A percentile compares a stretch with the other conserved stretches of the same genome.
Conservation (phyloP, 306 rosid genomes). For the Medicago truncatula region DNA sequence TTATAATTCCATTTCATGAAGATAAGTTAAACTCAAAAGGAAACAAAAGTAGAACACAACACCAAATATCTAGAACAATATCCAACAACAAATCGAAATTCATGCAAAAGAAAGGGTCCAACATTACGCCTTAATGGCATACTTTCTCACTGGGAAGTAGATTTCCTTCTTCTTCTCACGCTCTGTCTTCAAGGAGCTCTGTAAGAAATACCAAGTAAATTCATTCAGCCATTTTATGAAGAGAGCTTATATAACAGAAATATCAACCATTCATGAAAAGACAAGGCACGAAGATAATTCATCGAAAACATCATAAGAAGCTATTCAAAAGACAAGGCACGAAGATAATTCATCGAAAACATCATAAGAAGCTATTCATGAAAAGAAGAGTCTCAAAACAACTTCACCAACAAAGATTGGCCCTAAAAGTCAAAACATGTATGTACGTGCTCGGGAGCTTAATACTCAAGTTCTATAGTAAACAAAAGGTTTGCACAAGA, state of each 20-base stretch:
- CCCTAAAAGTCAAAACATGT: slow-evolving; percentile 5
- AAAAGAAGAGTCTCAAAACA: slow-evolving; percentile 6
- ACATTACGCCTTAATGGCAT: slow-evolving; percentile 63
- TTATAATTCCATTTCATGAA: not conserved
- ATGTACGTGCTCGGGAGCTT: not conserved
- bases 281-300: not conserved
- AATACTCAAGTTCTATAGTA: not conserved
- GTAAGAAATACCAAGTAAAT: slow-evolving; percentile 23
- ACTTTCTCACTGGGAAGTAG: slow-evolving; percentile 70
- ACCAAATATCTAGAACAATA: not conserved
- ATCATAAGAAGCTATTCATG: not conserved
- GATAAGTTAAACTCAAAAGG: slow-evolving; percentile 7
- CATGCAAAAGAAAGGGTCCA: not conserved
- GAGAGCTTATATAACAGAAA: not conserved
- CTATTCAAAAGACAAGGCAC: not conserved
- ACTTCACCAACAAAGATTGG: not conserved
- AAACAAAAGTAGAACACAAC: not conserved
- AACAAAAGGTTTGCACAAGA: too few relatives aligned
- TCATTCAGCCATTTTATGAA: slow-evolving; percentile 3
- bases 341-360: not conserved
- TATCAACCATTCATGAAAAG: not conserved
- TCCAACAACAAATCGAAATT: slow-evolving; percentile 8
- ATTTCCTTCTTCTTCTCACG: slow-evolving; percentile 60
- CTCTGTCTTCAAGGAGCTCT: slow-evolving; percentile 65
- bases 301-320: not conserved